phyloP scores from a whole-genome alignment of 768 basidiomycete species.

The Boletellus emodensis region DNA sequence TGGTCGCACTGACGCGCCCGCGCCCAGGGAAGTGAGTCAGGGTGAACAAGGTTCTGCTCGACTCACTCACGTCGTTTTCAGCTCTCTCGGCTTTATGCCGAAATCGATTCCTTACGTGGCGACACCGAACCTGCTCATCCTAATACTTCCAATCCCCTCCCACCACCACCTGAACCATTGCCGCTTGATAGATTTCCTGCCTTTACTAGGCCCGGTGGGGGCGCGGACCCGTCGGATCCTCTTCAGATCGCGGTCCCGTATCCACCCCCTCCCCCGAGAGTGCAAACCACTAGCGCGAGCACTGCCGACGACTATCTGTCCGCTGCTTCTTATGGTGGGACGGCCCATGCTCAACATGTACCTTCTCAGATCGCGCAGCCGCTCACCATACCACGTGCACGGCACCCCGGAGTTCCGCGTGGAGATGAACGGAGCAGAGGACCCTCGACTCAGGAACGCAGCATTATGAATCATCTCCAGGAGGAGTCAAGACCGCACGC shows the following conservation, averaged over 20 bases:
- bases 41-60: constrained; percentile 6
- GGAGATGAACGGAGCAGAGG: constrained; percentile 21
- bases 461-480: constrained; percentile 7
- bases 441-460: constrained; percentile 12
- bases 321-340: constrained; percentile 4
- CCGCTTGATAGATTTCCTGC: constrained; percentile 42
- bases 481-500: constrained; percentile 13
- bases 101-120: constrained; percentile 36
- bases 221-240: constrained; percentile 17
- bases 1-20: constrained; percentile 10
- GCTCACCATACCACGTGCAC: constrained; percentile 17
- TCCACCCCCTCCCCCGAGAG: constrained; percentile 26
- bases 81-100: constrained; percentile 32
- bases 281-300: constrained; percentile 5
- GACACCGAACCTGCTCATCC: constrained; percentile 28
- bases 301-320: constrained; percentile 14
- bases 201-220: constrained; percentile 34
- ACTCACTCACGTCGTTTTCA: constrained; percentile 22
- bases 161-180: constrained; percentile 52
- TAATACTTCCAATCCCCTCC: constrained; percentile 47
- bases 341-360: constrained; percentile 13
- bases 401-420: constrained; percentile 20
- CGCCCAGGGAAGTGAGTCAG: constrained; percentile 29
- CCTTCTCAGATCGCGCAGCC: constrained; percentile 14
- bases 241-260: constrained; percentile 23